Evolutionary conservation across 805 yeast genomes (phyloP).

Genomic region (Limtongia smithiae): DNA sequence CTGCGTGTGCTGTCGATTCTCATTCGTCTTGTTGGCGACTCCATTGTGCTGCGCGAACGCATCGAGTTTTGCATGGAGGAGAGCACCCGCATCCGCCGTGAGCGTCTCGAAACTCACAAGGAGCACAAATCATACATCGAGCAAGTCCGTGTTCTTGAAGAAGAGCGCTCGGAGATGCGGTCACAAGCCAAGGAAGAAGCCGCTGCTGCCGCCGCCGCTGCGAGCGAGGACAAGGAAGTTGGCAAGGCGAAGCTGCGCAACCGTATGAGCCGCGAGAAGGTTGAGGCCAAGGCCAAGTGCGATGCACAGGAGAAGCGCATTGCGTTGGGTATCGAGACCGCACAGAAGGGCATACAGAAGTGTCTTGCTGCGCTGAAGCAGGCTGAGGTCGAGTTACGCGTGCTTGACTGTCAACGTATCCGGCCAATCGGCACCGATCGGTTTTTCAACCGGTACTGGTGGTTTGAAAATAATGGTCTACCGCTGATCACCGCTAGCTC

Average conservation of each 20-base stretch:
- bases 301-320: conserved; percentile 44
- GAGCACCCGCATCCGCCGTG: conserved; percentile 58
- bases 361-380: conserved; percentile 48
- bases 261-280: conserved; percentile 21
- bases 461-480: conserved; percentile 86
- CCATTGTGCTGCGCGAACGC: conserved; percentile 55
- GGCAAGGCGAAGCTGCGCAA: background rate
- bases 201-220: too few species aligned
- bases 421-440: conserved; percentile 78
- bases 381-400: conserved; percentile 54
- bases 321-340: conserved; percentile 33
- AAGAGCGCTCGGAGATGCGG: conserved; percentile 27
- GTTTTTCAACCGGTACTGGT: conserved; percentile 85
- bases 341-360: conserved; percentile 41
- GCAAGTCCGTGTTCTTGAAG: conserved; percentile 46
- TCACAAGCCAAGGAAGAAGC: background rate
- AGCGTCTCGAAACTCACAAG: conserved; percentile 59
- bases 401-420: conserved; percentile 67
- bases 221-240: conserved; percentile 28
- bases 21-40: conserved; percentile 57
- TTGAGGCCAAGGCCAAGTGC: conserved; percentile 24
- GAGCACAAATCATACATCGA: conserved; percentile 57
- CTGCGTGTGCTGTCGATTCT: conserved; percentile 58
- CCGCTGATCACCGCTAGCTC: conserved; percentile 8
- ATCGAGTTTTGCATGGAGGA: conserved; percentile 69